These are phyloP conservation scores for Adansonia gregorii DNA, from an alignment of 441 rosid species.

Conservation along the genomic window DNA sequence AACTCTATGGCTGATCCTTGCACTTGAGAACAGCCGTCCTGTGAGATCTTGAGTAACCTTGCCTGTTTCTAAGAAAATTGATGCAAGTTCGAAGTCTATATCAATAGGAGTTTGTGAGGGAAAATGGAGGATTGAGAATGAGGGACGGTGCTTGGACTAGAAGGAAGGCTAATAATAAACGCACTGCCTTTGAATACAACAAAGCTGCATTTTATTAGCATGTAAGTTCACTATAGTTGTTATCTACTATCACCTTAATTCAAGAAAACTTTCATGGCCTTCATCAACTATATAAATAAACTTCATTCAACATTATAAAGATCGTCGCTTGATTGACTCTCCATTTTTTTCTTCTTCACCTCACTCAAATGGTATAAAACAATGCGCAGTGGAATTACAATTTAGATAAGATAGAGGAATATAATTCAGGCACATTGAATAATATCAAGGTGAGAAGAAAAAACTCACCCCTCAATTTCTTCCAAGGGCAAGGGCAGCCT, in stretches of 20 bases:
- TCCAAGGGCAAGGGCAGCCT: conserved; percentile 84
- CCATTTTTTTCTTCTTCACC: background rate
- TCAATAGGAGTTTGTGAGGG: conserved; percentile 82
- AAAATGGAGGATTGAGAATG: conserved; percentile 84
- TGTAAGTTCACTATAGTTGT: background rate
- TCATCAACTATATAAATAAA: conserved; percentile 3
- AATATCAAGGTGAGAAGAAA: conserved; percentile 13
- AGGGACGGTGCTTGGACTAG: conserved; percentile 87
- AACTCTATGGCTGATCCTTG: conserved; percentile 43
- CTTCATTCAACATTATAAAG: background rate
- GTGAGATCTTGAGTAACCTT: conserved; percentile 58
- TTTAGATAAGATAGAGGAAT: background rate
- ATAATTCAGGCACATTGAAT: background rate
- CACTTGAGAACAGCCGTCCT: conserved; percentile 60
- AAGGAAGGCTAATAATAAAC: conserved; percentile 64
- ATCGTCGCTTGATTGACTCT: background rate
- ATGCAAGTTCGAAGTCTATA: conserved; percentile 68
- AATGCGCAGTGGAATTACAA: too few species aligned
- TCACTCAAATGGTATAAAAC: too few species aligned
- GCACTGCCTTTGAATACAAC: conserved; percentile 70
- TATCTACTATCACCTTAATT: conserved; percentile 9
- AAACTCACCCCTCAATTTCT: conserved; percentile 76
- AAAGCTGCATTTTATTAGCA: conserved; percentile 49
- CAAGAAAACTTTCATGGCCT: background rate
- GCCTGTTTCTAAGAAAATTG: conserved; percentile 67